Conservation (phyloP, 768 basidiomycete species). For the Xerocomellus intermedius region DNA sequence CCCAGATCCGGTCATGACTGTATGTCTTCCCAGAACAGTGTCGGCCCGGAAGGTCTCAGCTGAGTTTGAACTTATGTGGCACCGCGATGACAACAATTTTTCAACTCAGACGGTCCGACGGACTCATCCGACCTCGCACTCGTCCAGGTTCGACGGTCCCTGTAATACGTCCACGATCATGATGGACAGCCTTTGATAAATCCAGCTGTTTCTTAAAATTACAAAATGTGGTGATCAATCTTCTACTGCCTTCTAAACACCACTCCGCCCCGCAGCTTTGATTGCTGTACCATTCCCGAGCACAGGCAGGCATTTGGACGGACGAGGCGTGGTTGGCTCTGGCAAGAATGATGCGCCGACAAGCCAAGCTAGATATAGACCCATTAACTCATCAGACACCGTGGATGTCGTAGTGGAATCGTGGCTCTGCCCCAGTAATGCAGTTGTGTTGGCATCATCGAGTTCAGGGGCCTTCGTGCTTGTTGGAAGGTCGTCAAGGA, state of each 20-base stretch:
- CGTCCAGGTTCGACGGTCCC: too few relatives aligned
- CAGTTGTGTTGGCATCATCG: slow-evolving; percentile 81
- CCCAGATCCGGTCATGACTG: not conserved
- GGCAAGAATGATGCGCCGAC: slow-evolving; percentile 81
- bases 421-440: slow-evolving; percentile 49
- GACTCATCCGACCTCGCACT: not conserved
- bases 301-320: slow-evolving; percentile 49
- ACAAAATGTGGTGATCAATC: not conserved
- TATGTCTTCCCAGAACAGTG: not conserved
- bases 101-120: not conserved
- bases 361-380: slow-evolving; percentile 90
- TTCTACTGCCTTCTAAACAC: slow-evolving; percentile 34
- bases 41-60: not conserved
- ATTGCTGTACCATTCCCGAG: slow-evolving; percentile 40
- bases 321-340: slow-evolving; percentile 39
- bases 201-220: not conserved
- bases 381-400: slow-evolving; percentile 76
- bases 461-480: slow-evolving; percentile 92
- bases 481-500: slow-evolving; percentile 94
- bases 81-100: not conserved
- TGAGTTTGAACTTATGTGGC: slow-evolving; percentile 1
- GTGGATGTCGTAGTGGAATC: slow-evolving; percentile 43
- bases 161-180: not conserved
- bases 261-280: slow-evolving; percentile 71
- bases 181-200: not conserved